Base-by-base conservation (phyloP, 169 alveolate genomes). In the Cryptosporidium muris region DNA sequence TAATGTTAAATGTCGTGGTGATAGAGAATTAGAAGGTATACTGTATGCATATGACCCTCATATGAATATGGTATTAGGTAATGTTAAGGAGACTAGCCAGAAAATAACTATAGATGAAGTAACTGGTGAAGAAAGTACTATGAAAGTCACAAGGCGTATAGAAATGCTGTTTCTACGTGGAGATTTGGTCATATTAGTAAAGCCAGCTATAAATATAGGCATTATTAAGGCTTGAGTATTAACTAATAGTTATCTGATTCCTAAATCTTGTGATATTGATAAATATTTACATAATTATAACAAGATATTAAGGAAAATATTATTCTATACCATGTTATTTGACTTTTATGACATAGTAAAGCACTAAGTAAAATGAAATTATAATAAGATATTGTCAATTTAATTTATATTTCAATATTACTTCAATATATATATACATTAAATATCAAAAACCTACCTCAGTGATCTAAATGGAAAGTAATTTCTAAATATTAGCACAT, bases 31-130 rank as follows among this genome's bases (percentile, higher is more conserved):
- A n/a, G 89, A 82, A 40, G 98, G 98, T 34, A 94, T 82, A 34
- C 91, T 95, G 36, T 95, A 94, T 96, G 98, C 98, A 9, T 95
- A 89, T 56, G 98, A 95, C 81, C 94, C 91, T 42, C 98, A 95
- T 90, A 82, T 95, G 49, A 95, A 95, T 80, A 92, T 95, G 96
- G 93, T 95, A 48, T 92, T 95, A 47, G 94, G 95, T 4, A 95
- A 95, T 45, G 98, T 92, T 36, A 93, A 89, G 63, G 98, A 95
- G 80, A 93, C 92, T 51, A 89, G 89, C 38, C 89, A 92, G 42
- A 92, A 93, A 4, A 81, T 82, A 11, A 62, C 14, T 7, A 65
- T 82, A 6, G 64, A 68, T 25, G 48, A 66, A n/a, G 82, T 90
- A 5, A 82, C 56, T n/a, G 43, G 62, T 12, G 92, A 81, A 16